Evolutionary conservation across 805 yeast species (phyloP), one percentile per base, ranked within the genome.

Genomic region (Kazachstania psychrophila): DNA sequence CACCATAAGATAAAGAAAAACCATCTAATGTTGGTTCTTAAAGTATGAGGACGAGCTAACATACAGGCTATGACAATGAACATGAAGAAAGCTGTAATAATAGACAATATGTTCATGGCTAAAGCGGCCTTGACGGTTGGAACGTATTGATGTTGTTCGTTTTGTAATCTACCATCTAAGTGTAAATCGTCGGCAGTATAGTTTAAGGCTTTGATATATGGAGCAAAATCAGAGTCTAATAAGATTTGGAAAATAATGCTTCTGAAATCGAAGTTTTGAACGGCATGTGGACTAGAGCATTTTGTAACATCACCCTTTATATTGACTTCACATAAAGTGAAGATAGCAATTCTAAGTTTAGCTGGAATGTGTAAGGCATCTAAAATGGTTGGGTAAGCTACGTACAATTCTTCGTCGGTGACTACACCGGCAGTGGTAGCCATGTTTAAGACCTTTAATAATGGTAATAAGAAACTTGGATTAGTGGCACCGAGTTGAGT

Each of bases 261-360:
- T 44, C 58, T 54, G 49, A 58, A 53, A 33, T 55, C 49, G 34
- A 59, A 42, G 33, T 53, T 41, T 45, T 59, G 64, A 17, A 59
- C 62, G 15, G 61, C 56, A 33, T 55, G 60, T 4, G 54, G 34
- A 16, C 41, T 41, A 18, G 48, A 44, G 39, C 62, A 59, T 2
- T 42, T 28, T n/a, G 38, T 34, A 8, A 55, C 41, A 5, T 47
- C 36, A 31, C 49, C 52, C 9, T 45, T 27, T 18, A 39, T 27
- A 31, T 47, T 36, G 14, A 48, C 44, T 19, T 55, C 49, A 41
- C 62, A 58, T 20, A 58, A 39, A 2, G 61, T 47, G 44, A 54
- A 54, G 28, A 58, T 49, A 26, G 57, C 49, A 28, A 59, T 37
- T 37, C 55, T 51, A 41, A 49, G 54, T n/a, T 39, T 44, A 11